A percentile compares a stretch with the other conserved stretches of the same genome.
These are phyloP conservation scores for Lenwebbia sp. DNA, from an alignment of 345 rosid species.

Conservation along the genomic window DNA sequence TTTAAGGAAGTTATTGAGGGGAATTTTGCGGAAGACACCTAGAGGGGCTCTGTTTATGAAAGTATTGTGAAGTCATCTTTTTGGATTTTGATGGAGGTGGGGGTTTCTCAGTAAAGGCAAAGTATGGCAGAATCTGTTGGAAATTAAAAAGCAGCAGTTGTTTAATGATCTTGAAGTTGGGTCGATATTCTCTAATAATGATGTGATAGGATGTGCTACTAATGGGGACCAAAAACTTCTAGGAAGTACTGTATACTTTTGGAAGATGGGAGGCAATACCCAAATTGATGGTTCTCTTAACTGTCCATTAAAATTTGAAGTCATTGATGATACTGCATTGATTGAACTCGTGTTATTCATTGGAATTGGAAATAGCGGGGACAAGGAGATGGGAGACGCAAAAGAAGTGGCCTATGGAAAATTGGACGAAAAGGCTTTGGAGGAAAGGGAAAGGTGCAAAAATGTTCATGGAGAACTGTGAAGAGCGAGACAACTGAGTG, in stretches of 20 bases:
- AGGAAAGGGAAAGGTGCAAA: constrained; percentile 23
- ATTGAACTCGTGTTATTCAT: constrained; percentile 24
- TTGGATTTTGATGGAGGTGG: neutral
- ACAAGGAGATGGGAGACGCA: constrained; percentile 7
- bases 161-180: constrained; percentile 39
- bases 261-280: constrained; percentile 9
- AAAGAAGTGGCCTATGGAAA: constrained; percentile 26
- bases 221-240: neutral
- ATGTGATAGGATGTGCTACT: constrained; percentile 2
- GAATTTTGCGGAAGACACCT: neutral
- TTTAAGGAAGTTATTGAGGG: neutral
- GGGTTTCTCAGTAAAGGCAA: neutral
- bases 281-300: constrained; percentile 16
- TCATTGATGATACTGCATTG: constrained; percentile 71
- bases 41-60: neutral
- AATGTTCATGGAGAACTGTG: neutral
- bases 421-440: constrained; percentile 24
- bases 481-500: constrained; percentile 1
- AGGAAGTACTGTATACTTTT: neutral
- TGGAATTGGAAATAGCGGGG: constrained; percentile 17
- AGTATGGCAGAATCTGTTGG: constrained; percentile 21
- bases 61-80: neutral
- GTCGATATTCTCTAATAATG: neutral
- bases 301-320: constrained; percentile 38
- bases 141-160: constrained; percentile 48